Conservation (phyloP, 441 rosid species). For the Populus hybrid region DNA sequence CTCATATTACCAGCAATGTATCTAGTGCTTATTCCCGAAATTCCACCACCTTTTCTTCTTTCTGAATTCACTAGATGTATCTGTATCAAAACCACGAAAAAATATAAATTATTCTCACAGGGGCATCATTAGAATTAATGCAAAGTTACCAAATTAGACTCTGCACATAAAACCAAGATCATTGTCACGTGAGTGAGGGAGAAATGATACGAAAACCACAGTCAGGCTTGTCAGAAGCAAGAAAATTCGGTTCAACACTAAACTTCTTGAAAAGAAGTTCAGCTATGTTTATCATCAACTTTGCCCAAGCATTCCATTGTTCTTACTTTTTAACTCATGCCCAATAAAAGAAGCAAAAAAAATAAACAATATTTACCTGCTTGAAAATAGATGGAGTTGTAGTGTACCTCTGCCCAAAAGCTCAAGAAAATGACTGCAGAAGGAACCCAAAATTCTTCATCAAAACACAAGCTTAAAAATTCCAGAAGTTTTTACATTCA, state of each 20-base stretch:
- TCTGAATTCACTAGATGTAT: constrained; percentile 34
- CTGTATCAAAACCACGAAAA: constrained; percentile 30
- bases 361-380: constrained; percentile 54
- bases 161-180: background rate
- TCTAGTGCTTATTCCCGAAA: constrained; percentile 47
- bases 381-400: constrained; percentile 82
- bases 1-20: background rate
- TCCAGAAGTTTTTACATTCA: background rate
- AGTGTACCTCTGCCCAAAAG: constrained; percentile 99
- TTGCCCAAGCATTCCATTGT: background rate
- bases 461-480: constrained; percentile 1
- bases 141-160: background rate
- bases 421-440: constrained; percentile 80
- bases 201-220: background rate
- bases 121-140: constrained; percentile 11
- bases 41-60: constrained; percentile 86
- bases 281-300: background rate
- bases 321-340: background rate
- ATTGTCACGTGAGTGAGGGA: background rate
- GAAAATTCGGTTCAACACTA: background rate
- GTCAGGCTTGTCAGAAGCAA: background rate
- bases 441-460: constrained; percentile 5
- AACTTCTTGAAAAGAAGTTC: background rate
- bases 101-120: background rate
- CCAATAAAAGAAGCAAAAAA: background rate